phyloP scores from a whole-genome alignment of 228 moss, liverwort and hornwort species.

The Sphagnum magellanicum region DNA sequence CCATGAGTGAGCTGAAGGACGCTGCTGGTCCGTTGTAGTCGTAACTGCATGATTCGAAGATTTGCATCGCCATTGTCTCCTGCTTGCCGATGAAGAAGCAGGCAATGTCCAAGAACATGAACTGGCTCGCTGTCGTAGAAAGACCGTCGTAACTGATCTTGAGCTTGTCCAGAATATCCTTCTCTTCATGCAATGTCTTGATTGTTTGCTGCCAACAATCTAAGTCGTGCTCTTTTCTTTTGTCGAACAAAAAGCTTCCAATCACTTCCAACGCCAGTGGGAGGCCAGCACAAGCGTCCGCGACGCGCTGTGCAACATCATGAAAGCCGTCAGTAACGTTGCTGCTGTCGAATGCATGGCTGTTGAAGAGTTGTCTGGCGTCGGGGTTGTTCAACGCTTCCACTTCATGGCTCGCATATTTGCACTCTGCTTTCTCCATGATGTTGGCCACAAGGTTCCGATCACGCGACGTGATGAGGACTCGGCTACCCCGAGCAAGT shows the following conservation, averaged over 20 bases:
- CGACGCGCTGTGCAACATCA: conserved; percentile 2
- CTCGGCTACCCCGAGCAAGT: no score
- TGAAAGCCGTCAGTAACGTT: not conserved
- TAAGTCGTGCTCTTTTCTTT: not conserved
- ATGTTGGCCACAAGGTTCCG: conserved; percentile 3
- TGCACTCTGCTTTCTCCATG: not conserved
- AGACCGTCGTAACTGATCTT: not conserved
- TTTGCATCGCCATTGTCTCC: conserved; percentile 1
- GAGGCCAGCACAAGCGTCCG: conserved; percentile 6
- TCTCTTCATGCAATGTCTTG: not conserved
- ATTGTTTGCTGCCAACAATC: not conserved
- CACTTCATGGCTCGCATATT: not conserved
- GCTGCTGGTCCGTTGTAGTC: no score
- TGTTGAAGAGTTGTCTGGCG: not conserved
- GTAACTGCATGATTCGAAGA: not conserved
- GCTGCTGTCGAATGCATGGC: conserved; percentile 4
- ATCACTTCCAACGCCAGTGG: conserved; percentile 7
- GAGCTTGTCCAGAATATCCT: conserved; percentile 4
- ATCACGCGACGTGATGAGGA: not conserved
- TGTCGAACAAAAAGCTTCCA: not conserved
- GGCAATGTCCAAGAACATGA: conserved; percentile 7
- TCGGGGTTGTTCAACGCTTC: not conserved
- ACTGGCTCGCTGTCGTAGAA: not conserved
- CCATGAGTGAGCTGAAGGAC: no score
- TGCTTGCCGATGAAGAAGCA: conserved; percentile 5